Percentiles rank a stretch among this genome's conserved stretches.
These are phyloP conservation scores for Naganishia liquefaciens DNA, from an alignment of 1,284 basidiomycete species.

Conservation along the genomic window DNA sequence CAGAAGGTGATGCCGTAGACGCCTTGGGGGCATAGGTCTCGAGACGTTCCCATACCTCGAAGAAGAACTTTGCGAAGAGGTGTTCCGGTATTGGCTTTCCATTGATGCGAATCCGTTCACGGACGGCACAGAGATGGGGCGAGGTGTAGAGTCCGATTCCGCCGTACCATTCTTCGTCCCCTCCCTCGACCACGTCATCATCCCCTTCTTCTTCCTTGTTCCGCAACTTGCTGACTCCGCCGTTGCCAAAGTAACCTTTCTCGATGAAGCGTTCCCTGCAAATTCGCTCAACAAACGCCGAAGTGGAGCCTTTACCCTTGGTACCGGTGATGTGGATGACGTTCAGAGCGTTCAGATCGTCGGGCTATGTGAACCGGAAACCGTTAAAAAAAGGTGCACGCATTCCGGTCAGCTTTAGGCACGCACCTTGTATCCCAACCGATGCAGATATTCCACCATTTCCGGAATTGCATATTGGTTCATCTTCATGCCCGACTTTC, in stretches of 20 bases:
- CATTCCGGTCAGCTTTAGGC: background rate
- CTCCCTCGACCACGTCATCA: conserved; percentile 26
- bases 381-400: background rate
- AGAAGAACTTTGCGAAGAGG: conserved; percentile 87
- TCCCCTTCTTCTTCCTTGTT: conserved; percentile 21
- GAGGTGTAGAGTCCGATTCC: conserved; percentile 83
- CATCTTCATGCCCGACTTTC: conserved; percentile 70
- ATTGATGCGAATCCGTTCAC: conserved; percentile 93
- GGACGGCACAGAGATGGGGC: conserved; percentile 91
- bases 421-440: conserved; percentile 83
- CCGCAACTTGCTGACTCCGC: conserved; percentile 19
- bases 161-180: conserved; percentile 29
- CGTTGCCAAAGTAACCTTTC: conserved; percentile 38
- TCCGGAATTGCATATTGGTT: conserved; percentile 78
- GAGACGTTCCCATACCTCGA: conserved; percentile 91
- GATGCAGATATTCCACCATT: conserved; percentile 83
- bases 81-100: conserved; percentile 85
- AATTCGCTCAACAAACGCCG: conserved; percentile 74
- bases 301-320: conserved; percentile 98
- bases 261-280: conserved; percentile 44
- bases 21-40: conserved; percentile 59
- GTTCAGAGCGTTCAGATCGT: conserved; percentile 83
- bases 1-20: conserved; percentile 27
- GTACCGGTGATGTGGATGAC: conserved; percentile 97
- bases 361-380: conserved; percentile 59